Base-by-base conservation (phyloP, 345 rosid species). In the Nephelium lappaceum region DNA sequence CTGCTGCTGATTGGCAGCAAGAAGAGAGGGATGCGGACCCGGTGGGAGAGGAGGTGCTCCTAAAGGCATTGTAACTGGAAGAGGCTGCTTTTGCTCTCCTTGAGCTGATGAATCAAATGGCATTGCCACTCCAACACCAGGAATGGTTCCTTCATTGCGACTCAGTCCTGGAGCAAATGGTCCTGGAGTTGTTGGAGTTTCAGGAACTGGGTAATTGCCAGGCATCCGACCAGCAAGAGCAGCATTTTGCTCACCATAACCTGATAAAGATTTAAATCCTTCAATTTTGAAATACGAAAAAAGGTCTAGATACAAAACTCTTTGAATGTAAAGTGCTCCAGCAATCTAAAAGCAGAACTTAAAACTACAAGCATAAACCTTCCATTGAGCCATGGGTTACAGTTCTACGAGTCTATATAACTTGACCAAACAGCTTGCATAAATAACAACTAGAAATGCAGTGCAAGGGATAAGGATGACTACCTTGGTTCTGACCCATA, bases 11-110 rank as follows among this genome's bases (percentile, higher is more conserved):
- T 87, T 85, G 79, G 78, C 82, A 62, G 89, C 84, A 71, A 88
- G 90, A 80, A 94, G 94, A 21, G 99, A 96, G 58, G 98, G 99
- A 85, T 94, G 99, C 63, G 99, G 99, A 75, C 97, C 98, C 65
- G 95, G 97, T 77, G 99, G 98, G 15, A 96, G 90, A 75, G 99
- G 99, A 75, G 98, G 99, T 51, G 91, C 94, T 71, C 97, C 95
- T 73, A 85, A 72, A 71, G 95, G 87, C 88, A 90, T 84, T 16
- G 97, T 85, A 69, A 86, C 86, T 23, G 90, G 87, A 85, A 84
- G 89, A 76, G 87, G 79, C 79, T 90, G 98, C 79, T 86, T 91
- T 86, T 89, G 97, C 53, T 93, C 99, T 77, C 98, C 99, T 78
- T 90, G 99, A 79, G 86, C 83, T 65, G 94, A 85, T 72, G 78